Evolutionary conservation across 164 flowering plant species (phyloP).

Genomic region (Buxus sempervirens): DNA sequence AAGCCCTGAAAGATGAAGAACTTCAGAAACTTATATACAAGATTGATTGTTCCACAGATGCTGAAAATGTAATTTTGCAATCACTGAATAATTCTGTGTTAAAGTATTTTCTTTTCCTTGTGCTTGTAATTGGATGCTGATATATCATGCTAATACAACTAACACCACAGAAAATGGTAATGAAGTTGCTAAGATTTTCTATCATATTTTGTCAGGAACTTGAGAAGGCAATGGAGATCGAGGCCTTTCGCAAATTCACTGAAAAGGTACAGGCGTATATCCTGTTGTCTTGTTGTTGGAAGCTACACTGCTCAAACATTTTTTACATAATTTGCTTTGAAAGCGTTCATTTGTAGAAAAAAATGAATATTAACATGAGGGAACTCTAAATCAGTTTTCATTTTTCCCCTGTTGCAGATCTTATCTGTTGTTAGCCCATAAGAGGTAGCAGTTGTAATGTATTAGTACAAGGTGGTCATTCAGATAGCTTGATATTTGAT

Average conservation of each 20-base stretch:
- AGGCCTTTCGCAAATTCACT: conserved; percentile 52
- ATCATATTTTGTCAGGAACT: conserved; percentile 43
- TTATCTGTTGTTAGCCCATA: conserved; percentile 29
- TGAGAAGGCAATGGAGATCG: conserved; percentile 60
- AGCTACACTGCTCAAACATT: background rate
- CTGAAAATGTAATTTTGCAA: conserved; percentile 37
- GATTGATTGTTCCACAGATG: conserved; percentile 53
- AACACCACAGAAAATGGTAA: background rate
- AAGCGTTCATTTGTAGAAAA: background rate
- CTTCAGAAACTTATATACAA: conserved; percentile 56
- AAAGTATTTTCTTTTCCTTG: background rate
- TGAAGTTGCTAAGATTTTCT: background rate
- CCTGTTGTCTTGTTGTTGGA: background rate
- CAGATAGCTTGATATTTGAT: background rate
- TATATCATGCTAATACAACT: background rate
- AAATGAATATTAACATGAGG: background rate
- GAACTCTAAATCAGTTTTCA: background rate
- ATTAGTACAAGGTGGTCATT: conserved; percentile 3
- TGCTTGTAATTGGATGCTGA: background rate
- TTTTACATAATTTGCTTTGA: background rate
- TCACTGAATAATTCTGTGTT: background rate
- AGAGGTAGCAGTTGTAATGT: conserved; percentile 5
- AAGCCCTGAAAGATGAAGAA: conserved; percentile 57
- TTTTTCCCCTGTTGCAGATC: conserved; percentile 32
- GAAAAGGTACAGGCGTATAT: conserved; percentile 49